Percentiles rank a stretch among this genome's conserved stretches.
These are phyloP conservation scores for Peniophora sp. DNA, from an alignment of 1,284 basidiomycete genomes.

Conservation along the genomic window DNA sequence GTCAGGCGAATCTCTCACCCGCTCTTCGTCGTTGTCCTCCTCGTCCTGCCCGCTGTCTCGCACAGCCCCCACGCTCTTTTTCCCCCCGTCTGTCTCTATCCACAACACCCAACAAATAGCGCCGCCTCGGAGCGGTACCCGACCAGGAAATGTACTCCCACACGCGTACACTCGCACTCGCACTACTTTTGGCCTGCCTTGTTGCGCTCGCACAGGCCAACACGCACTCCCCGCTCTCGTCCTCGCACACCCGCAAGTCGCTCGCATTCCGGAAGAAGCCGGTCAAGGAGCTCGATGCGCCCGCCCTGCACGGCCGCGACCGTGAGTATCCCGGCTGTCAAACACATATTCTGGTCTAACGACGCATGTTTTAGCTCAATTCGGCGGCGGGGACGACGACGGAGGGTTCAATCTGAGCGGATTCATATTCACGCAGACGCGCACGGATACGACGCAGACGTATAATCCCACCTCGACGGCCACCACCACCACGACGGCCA, in stretches of 20 bases:
- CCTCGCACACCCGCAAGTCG: constrained; percentile 36
- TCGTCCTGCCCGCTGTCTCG: background rate
- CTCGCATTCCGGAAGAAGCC: constrained; percentile 20
- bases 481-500: constrained; percentile 5
- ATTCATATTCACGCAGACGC: background rate
- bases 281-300: constrained; percentile 3
- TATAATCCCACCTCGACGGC: constrained; percentile 7
- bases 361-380: background rate
- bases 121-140: constrained; percentile 1
- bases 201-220: constrained; percentile 18
- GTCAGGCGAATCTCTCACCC: background rate
- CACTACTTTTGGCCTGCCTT: constrained; percentile 12
- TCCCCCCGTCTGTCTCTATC: constrained; percentile 3
- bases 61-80: constrained; percentile 1
- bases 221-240: constrained; percentile 17
- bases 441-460: background rate
- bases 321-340: background rate
- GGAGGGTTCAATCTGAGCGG: background rate
- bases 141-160: background rate
- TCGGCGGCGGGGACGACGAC: background rate
- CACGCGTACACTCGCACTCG: background rate
- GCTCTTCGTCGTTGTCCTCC: background rate
- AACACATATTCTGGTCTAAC: no score
- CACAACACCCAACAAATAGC: constrained; percentile 6
- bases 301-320: constrained; percentile 2